Evolutionary conservation across 345 rosid species (phyloP).

Genomic region (Corchorus olitorius): DNA sequence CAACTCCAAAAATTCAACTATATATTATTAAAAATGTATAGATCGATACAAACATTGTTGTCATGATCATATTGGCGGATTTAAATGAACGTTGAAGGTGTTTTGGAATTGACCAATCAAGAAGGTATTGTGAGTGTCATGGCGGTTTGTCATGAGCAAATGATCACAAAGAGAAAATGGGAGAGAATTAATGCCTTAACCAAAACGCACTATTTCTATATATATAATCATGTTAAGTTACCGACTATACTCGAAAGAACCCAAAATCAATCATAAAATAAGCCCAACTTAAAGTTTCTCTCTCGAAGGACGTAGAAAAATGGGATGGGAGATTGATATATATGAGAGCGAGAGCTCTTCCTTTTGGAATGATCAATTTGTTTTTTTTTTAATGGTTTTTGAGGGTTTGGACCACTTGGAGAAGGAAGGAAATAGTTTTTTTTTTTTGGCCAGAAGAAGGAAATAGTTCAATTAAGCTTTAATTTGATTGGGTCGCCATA

Average conservation of each 20-base stretch:
- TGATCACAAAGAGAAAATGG: not conserved
- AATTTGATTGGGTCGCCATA: not conserved
- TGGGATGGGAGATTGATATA: no score
- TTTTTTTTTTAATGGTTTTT: not conserved
- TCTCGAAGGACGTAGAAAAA: no score
- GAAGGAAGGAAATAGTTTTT: not conserved
- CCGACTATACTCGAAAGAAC: not conserved
- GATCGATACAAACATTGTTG: no score
- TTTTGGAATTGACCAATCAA: slow-evolving; percentile 5
- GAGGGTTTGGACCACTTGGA: slow-evolving; percentile 6
- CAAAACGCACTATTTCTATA: not conserved
- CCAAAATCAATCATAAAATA: not conserved
- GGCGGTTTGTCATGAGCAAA: not conserved
- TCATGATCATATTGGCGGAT: no score
- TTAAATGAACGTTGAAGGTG: no score
- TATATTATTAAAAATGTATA: no score
- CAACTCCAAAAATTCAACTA: no score
- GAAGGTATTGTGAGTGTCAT: slow-evolving; percentile 10
- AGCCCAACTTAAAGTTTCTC: not conserved
- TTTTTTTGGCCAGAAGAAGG: no score
- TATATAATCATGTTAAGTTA: not conserved
- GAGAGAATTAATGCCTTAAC: not conserved
- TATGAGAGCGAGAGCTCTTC: not conserved
- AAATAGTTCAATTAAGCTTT: not conserved
- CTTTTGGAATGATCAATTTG: not conserved